phyloP scores from a whole-genome alignment of 129 eudicot species.

The Centella asiatica region DNA sequence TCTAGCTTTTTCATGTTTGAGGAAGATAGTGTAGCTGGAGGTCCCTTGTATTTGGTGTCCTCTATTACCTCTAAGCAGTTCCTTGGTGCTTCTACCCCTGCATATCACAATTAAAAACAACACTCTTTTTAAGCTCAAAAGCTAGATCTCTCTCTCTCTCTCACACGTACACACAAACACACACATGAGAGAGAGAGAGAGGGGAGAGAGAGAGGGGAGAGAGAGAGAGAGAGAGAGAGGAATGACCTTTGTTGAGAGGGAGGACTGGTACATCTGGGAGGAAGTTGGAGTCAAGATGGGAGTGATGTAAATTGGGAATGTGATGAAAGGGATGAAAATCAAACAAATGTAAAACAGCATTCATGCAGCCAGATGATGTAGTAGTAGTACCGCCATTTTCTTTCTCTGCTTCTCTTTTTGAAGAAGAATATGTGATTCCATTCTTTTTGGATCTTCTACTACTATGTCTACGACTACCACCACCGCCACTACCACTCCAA shows the following conservation, averaged over 20 bases:
- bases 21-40: background rate
- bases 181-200: background rate
- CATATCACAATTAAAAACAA: background rate
- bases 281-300: background rate
- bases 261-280: background rate
- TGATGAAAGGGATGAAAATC: slow-evolving; percentile 13
- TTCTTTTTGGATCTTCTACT: background rate
- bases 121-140: background rate
- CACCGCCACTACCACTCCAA: background rate
- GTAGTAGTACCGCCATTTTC: background rate
- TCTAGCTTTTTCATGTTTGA: slow-evolving; percentile 15
- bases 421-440: background rate
- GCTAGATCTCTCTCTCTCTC: no score
- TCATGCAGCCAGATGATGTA: slow-evolving; percentile 3
- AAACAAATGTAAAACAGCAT: slow-evolving; percentile 1
- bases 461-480: background rate
- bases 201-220: background rate
- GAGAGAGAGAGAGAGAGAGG: background rate
- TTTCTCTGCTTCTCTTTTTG: background rate
- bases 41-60: background rate
- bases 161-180: background rate
- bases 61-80: slow-evolving; percentile 41
- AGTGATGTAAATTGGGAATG: slow-evolving; percentile 7
- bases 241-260: slow-evolving; percentile 5
- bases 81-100: slow-evolving; percentile 50